These are phyloP conservation scores for Neofusicoccum cordaticola DNA, from an alignment of 2,329 filamentous ascomycete species.

Conservation along the genomic window DNA sequence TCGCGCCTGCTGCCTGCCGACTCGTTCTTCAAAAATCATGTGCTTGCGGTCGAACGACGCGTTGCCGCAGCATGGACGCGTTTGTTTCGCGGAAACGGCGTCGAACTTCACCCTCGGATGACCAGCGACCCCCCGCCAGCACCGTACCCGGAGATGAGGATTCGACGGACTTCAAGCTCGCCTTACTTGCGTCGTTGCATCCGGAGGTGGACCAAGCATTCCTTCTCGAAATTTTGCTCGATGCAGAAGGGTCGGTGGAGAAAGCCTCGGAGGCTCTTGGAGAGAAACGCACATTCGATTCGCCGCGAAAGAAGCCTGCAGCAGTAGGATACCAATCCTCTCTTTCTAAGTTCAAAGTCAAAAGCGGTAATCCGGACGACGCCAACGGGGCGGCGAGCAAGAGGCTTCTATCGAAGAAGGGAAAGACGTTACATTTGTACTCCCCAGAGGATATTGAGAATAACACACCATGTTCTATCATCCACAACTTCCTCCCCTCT, in stretches of 20 bases:
- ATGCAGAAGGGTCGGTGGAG: slow-evolving; percentile 72
- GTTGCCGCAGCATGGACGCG: slow-evolving; percentile 31
- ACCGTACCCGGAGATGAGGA: slow-evolving; percentile 55
- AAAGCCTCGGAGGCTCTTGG: slow-evolving; percentile 58
- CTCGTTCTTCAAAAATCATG: not conserved
- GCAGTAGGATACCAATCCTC: slow-evolving; percentile 45
- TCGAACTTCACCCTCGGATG: slow-evolving; percentile 22
- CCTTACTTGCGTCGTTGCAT: slow-evolving; percentile 75
- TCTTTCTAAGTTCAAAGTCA: slow-evolving; percentile 28
- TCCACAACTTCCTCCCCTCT: slow-evolving; percentile 81
- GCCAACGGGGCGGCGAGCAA: slow-evolving; percentile 21
- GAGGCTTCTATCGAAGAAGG: slow-evolving; percentile 65
- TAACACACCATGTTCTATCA: slow-evolving; percentile 85
- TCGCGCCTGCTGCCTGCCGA: not conserved
- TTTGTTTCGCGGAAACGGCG: slow-evolving; percentile 39
- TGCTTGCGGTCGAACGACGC: not conserved
- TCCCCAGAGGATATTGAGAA: slow-evolving; percentile 75
- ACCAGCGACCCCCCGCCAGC: not conserved
- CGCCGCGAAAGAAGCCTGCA: slow-evolving; percentile 32
- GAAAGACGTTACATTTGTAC: slow-evolving; percentile 79
- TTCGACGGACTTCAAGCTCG: slow-evolving; percentile 88
- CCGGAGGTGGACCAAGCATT: slow-evolving; percentile 61
- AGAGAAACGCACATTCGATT: slow-evolving; percentile 24
- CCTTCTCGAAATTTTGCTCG: slow-evolving; percentile 75
- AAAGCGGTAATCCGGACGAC: not conserved